These are phyloP conservation scores for Botrytis sinoallii DNA, from an alignment of 2,329 filamentous ascomycete species.

Conservation along the genomic window DNA sequence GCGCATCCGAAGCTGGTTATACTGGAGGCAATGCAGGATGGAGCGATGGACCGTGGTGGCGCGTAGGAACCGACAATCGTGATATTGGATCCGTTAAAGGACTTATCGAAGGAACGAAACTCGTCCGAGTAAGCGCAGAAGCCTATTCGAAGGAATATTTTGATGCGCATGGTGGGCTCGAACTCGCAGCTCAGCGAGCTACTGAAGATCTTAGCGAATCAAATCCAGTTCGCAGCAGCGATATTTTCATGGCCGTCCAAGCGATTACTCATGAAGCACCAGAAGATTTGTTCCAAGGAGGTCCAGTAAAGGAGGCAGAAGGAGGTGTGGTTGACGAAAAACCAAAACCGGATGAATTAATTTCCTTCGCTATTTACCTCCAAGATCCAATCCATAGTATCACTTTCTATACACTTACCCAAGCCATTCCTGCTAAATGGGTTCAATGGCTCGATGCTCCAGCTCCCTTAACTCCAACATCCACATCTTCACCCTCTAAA, in stretches of 20 bases:
- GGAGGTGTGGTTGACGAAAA: conserved; percentile 51
- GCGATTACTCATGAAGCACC: conserved; percentile 68
- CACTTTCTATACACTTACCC: conserved; percentile 77
- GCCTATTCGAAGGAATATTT: conserved; percentile 85
- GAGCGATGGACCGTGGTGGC: conserved; percentile 97
- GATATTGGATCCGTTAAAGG: conserved; percentile 79
- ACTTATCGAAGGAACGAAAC: conserved; percentile 81
- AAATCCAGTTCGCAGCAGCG: conserved; percentile 87
- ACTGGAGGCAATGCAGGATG: conserved; percentile 64
- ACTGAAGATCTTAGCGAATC: conserved; percentile 75
- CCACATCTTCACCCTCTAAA: conserved; percentile 32
- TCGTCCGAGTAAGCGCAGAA: conserved; percentile 86
- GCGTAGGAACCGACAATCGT: conserved; percentile 64
- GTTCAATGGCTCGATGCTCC: conserved; percentile 85
- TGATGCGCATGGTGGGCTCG: conserved; percentile 70
- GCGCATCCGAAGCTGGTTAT: conserved; percentile 58
- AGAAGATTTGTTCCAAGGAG: conserved; percentile 64
- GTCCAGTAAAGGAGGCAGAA: conserved; percentile 54
- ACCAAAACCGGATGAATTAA: conserved; percentile 54
- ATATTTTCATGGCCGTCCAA: conserved; percentile 95
- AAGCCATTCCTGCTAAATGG: conserved; percentile 82
- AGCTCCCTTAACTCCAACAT: conserved; percentile 52
- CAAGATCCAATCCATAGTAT: conserved; percentile 90
- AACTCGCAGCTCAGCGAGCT: conserved; percentile 75
- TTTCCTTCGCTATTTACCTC: conserved; percentile 75